These are phyloP conservation scores for Nicotiana undulata DNA, from an alignment of 257 asterid genomes.

Conservation along the genomic window DNA sequence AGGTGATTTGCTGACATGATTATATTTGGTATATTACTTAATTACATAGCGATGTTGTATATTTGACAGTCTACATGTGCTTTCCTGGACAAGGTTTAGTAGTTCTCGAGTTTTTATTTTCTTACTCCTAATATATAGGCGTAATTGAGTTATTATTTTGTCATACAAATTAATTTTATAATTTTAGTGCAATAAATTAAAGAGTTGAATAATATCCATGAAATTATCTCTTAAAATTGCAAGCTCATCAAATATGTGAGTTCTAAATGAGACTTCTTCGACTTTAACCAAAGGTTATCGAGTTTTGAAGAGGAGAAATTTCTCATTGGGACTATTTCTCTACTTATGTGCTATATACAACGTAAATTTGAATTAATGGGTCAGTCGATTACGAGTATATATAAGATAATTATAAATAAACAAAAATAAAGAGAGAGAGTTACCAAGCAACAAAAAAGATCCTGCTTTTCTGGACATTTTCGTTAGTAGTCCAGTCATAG, in stretches of 20 bases:
- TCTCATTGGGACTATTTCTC: too few species aligned
- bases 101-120: neutral
- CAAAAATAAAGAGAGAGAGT: neutral
- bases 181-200: neutral
- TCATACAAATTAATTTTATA: neutral
- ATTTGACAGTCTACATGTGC: neutral
- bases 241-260: neutral
- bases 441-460: slow-evolving; percentile 64
- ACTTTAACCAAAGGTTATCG: too few species aligned
- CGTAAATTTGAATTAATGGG: too few species aligned
- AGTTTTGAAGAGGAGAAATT: too few species aligned
- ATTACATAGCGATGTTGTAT: neutral
- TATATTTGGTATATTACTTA: neutral
- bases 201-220: neutral
- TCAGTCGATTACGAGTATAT: too few species aligned
- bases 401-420: too few species aligned
- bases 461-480: slow-evolving; percentile 64
- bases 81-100: neutral
- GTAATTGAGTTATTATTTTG: neutral
- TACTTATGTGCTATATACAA: too few species aligned
- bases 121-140: neutral
- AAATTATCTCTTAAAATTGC: neutral
- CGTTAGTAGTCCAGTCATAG: slow-evolving; percentile 63
- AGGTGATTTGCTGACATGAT: neutral
- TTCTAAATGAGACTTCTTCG: too few species aligned